phyloP scores from a whole-genome alignment of 2,329 filamentous ascomycete genomes.

The Neurospora sp. region DNA sequence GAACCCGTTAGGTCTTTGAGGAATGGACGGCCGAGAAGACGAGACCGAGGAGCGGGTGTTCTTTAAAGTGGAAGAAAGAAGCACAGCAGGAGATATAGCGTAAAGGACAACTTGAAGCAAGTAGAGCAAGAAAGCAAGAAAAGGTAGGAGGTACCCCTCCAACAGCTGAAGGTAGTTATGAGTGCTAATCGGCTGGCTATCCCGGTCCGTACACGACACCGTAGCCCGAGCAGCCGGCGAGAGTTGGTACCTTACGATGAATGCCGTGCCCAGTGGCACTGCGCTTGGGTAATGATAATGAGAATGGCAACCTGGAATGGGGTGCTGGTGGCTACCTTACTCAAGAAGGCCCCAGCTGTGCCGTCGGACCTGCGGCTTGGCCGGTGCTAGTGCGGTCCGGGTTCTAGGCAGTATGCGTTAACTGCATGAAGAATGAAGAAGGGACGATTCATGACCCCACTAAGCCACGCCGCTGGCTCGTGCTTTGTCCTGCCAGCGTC shows the following conservation, averaged over 20 bases:
- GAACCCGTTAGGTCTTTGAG: neutral
- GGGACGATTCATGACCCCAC: neutral
- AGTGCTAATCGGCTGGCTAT: neutral
- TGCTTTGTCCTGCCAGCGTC: neutral
- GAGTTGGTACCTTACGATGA: neutral
- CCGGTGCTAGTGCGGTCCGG: neutral
- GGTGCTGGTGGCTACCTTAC: neutral
- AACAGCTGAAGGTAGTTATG: neutral
- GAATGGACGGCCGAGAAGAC: neutral
- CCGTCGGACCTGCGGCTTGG: neutral
- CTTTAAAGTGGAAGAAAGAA: neutral
- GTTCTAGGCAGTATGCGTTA: neutral
- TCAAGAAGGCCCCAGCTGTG: neutral
- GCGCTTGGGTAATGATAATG: neutral
- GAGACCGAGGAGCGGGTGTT: neutral
- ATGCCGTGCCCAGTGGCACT: neutral
- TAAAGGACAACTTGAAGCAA: conserved; percentile 8
- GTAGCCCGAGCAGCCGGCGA: neutral
- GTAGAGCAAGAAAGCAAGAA: conserved; percentile 10
- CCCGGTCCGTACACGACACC: neutral
- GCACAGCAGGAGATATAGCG: neutral
- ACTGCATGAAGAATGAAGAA: neutral
- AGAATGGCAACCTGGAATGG: neutral
- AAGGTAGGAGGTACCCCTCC: neutral
- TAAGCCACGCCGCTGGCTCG: neutral